A percentile compares a stretch with the other conserved stretches of the same genome.
These are phyloP conservation scores for Saksenaea oblongispora DNA, from an alignment of 371 early-diverging fungal species.

Conservation along the genomic window DNA sequence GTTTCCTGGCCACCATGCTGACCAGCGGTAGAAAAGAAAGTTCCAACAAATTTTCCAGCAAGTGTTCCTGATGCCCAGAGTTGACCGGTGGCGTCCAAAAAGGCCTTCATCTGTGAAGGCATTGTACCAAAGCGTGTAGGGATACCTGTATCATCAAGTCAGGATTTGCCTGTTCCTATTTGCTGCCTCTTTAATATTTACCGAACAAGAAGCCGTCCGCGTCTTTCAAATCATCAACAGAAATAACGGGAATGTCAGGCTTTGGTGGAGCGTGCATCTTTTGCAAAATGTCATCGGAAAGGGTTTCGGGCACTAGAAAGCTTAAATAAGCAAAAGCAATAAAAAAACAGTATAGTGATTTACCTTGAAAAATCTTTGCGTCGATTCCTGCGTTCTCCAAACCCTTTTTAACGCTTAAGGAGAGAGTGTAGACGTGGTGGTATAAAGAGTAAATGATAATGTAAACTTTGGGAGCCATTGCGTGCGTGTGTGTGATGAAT, in stretches of 20 bases:
- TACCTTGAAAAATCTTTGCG: constrained; percentile 62
- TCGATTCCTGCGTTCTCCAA: constrained; percentile 57
- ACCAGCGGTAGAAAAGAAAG: constrained; percentile 68
- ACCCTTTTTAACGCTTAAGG: constrained; percentile 63
- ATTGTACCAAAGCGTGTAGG: constrained; percentile 68
- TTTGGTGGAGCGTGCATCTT: constrained; percentile 67
- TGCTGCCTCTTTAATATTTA: not conserved
- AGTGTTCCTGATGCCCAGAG: constrained; percentile 67
- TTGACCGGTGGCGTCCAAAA: constrained; percentile 65
- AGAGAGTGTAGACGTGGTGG: constrained; percentile 60
- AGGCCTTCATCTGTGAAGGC: constrained; percentile 69
- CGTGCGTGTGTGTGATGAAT: not conserved
- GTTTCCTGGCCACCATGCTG: constrained; percentile 77
- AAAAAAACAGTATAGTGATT: not conserved
- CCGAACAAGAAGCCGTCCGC: constrained; percentile 81
- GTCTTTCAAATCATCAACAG: constrained; percentile 52
- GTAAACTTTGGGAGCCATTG: constrained; percentile 44
- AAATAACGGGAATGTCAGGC: constrained; percentile 60
- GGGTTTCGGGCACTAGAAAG: constrained; percentile 57
- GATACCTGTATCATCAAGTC: constrained; percentile 21
- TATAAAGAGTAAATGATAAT: constrained; percentile 55
- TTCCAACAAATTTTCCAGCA: constrained; percentile 66
- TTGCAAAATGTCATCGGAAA: constrained; percentile 56
- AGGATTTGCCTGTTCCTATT: not conserved
- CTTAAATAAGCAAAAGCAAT: not conserved